Conservation (phyloP, 768 basidiomycete species). For the Auricularia cornea region DNA sequence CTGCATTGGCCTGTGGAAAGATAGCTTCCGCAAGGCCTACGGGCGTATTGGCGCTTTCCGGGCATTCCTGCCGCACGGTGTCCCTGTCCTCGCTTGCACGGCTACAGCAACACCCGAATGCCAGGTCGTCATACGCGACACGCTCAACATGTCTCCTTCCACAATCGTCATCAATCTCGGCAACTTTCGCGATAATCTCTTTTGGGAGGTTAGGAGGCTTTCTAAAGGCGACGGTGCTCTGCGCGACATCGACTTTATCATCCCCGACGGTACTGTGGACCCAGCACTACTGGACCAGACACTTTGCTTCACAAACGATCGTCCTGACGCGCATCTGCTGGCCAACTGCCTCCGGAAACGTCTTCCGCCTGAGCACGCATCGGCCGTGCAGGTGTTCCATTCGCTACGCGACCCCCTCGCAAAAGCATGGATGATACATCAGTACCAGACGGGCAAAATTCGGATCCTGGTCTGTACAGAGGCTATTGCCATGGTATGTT, state of each 20-base stretch:
- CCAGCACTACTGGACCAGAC: too few species aligned
- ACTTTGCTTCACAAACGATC: too few species aligned
- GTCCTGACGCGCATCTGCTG: too few species aligned
- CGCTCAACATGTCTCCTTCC: not conserved
- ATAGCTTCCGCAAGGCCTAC: not conserved
- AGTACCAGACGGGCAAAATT: not conserved
- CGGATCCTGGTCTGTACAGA: not conserved
- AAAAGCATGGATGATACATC: not conserved
- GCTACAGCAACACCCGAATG: not conserved
- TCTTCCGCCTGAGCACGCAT: too few species aligned
- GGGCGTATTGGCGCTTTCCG: not conserved
- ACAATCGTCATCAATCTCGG: not conserved
- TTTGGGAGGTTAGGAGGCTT: not conserved
- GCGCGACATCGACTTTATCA: not conserved
- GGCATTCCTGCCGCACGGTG: not conserved
- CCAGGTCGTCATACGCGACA: not conserved
- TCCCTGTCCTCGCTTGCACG: not conserved
- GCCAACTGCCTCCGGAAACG: too few species aligned
- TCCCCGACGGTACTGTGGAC: not conserved
- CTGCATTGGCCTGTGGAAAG: not conserved
- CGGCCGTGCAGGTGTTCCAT: not conserved
- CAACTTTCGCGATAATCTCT: not conserved
- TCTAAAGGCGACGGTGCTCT: not conserved
- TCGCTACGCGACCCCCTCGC: not conserved
- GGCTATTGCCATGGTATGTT: not conserved